Conservation (phyloP, 2,329 filamentous ascomycete species). For the Podosphaera aphanis region DNA sequence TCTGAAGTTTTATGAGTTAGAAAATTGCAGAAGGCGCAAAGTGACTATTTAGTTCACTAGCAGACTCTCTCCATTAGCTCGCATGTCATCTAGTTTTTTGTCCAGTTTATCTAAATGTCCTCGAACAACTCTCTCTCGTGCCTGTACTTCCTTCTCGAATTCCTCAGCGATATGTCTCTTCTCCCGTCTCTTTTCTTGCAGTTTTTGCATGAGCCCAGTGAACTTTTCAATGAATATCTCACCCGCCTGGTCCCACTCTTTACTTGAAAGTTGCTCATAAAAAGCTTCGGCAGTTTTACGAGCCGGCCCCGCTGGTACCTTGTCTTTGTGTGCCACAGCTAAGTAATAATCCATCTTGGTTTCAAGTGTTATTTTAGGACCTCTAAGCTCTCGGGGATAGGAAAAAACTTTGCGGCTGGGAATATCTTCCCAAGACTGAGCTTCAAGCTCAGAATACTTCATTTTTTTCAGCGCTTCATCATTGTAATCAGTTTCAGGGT, state of each 20-base stretch:
- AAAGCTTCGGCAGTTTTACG: conserved; percentile 4
- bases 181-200: conserved; percentile 10
- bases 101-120: conserved; percentile 7
- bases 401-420: conserved; percentile 1
- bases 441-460: conserved; percentile 8
- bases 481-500: conserved; percentile 4
- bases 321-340: neutral
- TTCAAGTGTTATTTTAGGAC: conserved; percentile 3
- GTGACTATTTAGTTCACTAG: conserved; percentile 23
- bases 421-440: conserved; percentile 7
- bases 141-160: conserved; percentile 12
- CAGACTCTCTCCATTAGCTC: conserved; percentile 6
- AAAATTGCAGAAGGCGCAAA: neutral
- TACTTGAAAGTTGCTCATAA: conserved; percentile 8
- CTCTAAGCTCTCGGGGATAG: conserved; percentile 4
- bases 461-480: conserved; percentile 8
- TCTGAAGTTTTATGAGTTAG: neutral
- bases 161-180: conserved; percentile 9
- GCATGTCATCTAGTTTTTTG: conserved; percentile 12
- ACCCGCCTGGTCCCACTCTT: conserved; percentile 15
- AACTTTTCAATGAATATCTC: conserved; percentile 14
- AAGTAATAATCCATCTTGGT: conserved; percentile 6
- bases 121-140: conserved; percentile 10
- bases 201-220: conserved; percentile 5
- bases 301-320: neutral